phyloP scores from a whole-genome alignment of 192 early-diverging fungal genomes.

The Mortierella antarctica region DNA sequence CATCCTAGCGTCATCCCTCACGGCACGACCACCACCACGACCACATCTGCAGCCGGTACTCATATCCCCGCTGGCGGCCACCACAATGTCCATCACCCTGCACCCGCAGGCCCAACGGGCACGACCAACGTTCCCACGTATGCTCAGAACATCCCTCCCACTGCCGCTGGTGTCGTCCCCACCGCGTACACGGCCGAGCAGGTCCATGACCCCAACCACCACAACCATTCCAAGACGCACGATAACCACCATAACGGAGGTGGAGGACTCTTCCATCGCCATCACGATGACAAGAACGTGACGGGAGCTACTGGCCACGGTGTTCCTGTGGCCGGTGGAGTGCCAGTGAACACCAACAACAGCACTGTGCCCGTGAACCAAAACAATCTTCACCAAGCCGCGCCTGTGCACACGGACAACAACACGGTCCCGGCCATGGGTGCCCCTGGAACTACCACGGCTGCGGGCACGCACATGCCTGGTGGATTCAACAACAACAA shows the following conservation, averaged over 20 bases:
- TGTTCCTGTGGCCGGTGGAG: background rate
- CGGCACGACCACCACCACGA: background rate
- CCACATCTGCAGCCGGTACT: background rate
- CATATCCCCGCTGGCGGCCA: background rate
- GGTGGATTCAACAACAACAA: slow-evolving; percentile 8
- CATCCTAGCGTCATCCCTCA: slow-evolving; percentile 4
- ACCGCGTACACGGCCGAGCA: slow-evolving; percentile 11
- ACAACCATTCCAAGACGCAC: background rate
- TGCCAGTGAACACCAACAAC: slow-evolving; percentile 17
- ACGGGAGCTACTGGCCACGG: background rate
- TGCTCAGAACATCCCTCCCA: slow-evolving; percentile 15
- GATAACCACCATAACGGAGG: background rate
- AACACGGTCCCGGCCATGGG: slow-evolving; percentile 28
- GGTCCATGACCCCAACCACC: background rate
- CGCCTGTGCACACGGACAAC: background rate
- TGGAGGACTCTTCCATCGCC: background rate
- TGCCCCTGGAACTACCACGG: slow-evolving; percentile 30
- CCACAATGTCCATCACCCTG: slow-evolving; percentile 1
- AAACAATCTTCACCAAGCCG: background rate
- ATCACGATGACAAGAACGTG: background rate
- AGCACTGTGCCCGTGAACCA: slow-evolving; percentile 3
- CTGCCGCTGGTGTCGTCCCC: slow-evolving; percentile 18
- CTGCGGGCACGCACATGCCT: slow-evolving; percentile 31
- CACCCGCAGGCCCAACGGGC: slow-evolving; percentile 26
- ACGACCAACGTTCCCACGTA: slow-evolving; percentile 22